phyloP scores from a whole-genome alignment of 805 yeast genomes.

The Metschnikowia bowlesiae region DNA sequence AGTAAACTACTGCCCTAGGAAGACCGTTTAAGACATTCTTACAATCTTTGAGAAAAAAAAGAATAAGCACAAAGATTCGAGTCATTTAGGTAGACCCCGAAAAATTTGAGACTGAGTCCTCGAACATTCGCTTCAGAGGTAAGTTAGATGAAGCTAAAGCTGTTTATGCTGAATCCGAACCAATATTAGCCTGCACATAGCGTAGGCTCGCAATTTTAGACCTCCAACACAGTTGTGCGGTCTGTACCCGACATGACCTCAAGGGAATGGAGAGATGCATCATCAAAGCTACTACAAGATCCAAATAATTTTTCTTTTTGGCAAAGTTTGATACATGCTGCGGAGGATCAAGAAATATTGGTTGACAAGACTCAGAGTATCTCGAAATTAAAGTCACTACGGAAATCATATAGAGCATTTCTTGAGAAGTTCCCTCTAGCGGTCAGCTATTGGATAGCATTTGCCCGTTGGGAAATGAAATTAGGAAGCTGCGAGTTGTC shows the following conservation, averaged over 20 bases:
- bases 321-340: constrained; percentile 30
- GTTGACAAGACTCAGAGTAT: constrained; percentile 32
- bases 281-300: constrained; percentile 27
- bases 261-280: constrained; percentile 14
- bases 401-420: constrained; percentile 39
- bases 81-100: constrained; percentile 77
- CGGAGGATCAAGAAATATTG: constrained; percentile 26
- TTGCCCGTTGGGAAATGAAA: constrained; percentile 44
- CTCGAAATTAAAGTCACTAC: constrained; percentile 28
- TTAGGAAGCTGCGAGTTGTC: constrained; percentile 41
- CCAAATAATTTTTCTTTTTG: constrained; percentile 37
- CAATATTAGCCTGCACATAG: not conserved
- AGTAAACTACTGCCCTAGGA: constrained; percentile 71
- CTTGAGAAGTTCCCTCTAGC: constrained; percentile 45
- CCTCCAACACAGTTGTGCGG: not conserved
- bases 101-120: constrained; percentile 74
- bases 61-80: constrained; percentile 64
- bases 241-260: not conserved
- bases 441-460: constrained; percentile 56
- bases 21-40: constrained; percentile 69
- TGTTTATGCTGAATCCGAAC: constrained; percentile 38
- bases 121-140: constrained; percentile 60
- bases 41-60: constrained; percentile 68
- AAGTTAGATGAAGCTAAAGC: constrained; percentile 56
- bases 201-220: not conserved